A percentile compares a stretch with the other conserved stretches of the same genome.
phyloP scores from a whole-genome alignment of 2,329 filamentous ascomycete genomes.

The Plectosphaerella cucumerina region DNA sequence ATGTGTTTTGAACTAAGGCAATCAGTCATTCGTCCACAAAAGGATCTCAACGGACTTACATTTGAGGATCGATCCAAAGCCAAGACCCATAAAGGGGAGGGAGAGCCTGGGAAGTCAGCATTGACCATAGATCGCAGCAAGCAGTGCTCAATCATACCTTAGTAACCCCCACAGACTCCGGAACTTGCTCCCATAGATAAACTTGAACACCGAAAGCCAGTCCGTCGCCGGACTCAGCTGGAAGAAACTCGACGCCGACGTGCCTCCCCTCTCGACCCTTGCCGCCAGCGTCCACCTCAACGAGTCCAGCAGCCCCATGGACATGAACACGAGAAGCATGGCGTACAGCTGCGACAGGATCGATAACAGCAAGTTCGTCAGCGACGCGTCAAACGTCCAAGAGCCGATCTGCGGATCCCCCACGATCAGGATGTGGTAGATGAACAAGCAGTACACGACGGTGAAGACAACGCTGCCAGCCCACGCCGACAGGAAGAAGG shows the following conservation, averaged over 20 bases:
- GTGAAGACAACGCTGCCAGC: constrained; percentile 3
- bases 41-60: background rate
- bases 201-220: constrained; percentile 9
- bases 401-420: constrained; percentile 5
- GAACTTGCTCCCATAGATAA: constrained; percentile 4
- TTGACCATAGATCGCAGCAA: background rate
- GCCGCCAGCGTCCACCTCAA: constrained; percentile 8
- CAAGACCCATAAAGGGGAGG: constrained; percentile 8
- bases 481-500: constrained; percentile 4
- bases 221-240: constrained; percentile 9
- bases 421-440: constrained; percentile 6
- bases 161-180: constrained; percentile 4
- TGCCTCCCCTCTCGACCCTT: constrained; percentile 1
- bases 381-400: constrained; percentile 5
- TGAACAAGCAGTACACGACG: constrained; percentile 6
- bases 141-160: background rate
- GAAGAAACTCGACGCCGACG: constrained; percentile 8
- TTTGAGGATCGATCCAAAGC: constrained; percentile 8
- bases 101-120: background rate
- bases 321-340: constrained; percentile 6
- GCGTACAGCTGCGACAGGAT: constrained; percentile 6
- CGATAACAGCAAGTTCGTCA: constrained; percentile 8
- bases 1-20: constrained; percentile 8
- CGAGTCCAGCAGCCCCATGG: constrained; percentile 4
- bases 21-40: background rate